phyloP scores from a whole-genome alignment of 169 alveolate species.

The Plasmodium vinckei region DNA sequence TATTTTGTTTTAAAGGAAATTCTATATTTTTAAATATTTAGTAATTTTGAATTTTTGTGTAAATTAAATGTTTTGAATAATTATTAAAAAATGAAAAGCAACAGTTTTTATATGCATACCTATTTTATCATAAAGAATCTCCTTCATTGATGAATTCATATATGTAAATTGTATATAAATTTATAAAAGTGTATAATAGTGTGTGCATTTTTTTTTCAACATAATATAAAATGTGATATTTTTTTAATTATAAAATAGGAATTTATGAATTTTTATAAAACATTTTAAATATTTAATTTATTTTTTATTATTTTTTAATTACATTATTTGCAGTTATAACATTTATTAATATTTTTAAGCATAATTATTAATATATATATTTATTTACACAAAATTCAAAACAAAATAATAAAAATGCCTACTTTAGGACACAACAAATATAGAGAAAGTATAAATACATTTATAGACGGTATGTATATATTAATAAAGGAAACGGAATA shows the following conservation, averaged over 20 bases:
- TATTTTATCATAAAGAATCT: constrained; percentile 12
- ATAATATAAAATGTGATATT: constrained; percentile 22
- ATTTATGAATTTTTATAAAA: constrained; percentile 14
- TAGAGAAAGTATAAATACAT: constrained; percentile 35
- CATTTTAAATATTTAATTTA: constrained; percentile 30
- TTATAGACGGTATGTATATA: constrained; percentile 54
- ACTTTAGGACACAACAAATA: constrained; percentile 61
- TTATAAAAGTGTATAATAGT: constrained; percentile 11
- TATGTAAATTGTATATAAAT: neutral
- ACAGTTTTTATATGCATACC: neutral
- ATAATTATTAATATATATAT: constrained; percentile 7
- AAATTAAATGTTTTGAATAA: constrained; percentile 3
- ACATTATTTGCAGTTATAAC: neutral
- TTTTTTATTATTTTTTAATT: constrained; percentile 4
- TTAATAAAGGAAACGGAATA: constrained; percentile 5
- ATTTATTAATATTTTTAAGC: neutral
- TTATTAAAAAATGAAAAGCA: neutral
- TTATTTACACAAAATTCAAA: constrained; percentile 18
- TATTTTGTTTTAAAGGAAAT: constrained; percentile 2
- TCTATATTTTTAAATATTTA: constrained; percentile 1
- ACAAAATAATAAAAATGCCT: constrained; percentile 55
- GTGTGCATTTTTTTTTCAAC: constrained; percentile 58
- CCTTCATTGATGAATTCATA: neutral
- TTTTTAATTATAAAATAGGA: constrained; percentile 11
- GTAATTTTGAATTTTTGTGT: constrained; percentile 18